Evolutionary conservation across 495 filamentous ascomycete species (phyloP).

Genomic region (Podospora conica): DNA sequence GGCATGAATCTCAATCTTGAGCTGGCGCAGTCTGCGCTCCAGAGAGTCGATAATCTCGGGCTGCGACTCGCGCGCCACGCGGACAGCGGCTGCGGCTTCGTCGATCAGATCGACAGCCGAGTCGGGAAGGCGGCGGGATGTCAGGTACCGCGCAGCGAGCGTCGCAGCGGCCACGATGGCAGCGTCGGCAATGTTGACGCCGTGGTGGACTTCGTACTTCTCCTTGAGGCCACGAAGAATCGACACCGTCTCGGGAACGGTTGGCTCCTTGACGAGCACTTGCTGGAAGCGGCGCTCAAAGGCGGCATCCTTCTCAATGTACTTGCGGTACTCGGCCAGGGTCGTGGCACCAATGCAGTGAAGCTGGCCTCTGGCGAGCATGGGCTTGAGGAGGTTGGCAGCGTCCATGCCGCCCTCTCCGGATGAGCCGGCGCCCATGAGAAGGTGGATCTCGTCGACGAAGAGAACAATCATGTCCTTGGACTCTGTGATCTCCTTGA

Average conservation of each 20-base stretch:
- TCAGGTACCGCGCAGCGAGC: conserved; percentile 86
- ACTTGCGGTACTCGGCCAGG: conserved; percentile 91
- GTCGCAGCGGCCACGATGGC: conserved; percentile 88
- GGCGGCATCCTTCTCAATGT: conserved; percentile 96
- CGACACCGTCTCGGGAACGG: conserved; percentile 83
- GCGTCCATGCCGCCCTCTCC: conserved; percentile 99
- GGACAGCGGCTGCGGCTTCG: conserved; percentile 89
- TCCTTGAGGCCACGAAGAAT: conserved; percentile 96
- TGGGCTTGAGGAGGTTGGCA: conserved; percentile 93
- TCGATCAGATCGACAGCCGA: conserved; percentile 95
- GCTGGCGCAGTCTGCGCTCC: conserved; percentile 78
- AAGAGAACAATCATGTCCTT: conserved; percentile 96
- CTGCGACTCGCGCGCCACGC: conserved; percentile 90
- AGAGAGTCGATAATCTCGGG: conserved; percentile 91
- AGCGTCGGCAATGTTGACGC: conserved; percentile 88
- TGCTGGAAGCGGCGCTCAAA: conserved; percentile 99
- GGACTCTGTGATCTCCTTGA: conserved; percentile 95
- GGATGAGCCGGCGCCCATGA: conserved; percentile 91
- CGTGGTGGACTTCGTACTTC: conserved; percentile 95
- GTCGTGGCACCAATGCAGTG: conserved; percentile 98
- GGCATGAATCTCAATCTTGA: conserved; percentile 95
- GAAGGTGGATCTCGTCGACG: conserved; percentile 95
- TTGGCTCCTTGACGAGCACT: conserved; percentile 89
- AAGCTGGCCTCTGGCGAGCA: conserved; percentile 90
- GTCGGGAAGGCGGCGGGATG: conserved; percentile 82